Evolutionary conservation across 768 basidiomycete genomes (phyloP).

Genomic region (Cubamyces sp.): DNA sequence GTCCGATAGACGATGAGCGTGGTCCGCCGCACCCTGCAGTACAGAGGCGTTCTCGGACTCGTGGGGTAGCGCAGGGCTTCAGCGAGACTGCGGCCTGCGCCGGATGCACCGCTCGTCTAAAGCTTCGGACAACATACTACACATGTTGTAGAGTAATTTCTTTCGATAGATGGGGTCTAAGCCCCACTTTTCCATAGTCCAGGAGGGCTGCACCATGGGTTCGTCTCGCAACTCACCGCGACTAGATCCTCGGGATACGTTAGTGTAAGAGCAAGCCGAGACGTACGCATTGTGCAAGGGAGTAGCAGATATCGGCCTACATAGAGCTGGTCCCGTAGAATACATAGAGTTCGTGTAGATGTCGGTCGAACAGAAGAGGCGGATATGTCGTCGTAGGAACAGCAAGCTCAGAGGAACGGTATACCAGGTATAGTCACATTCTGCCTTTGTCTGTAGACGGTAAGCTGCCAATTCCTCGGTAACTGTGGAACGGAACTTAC

Average conservation of each 20-base stretch:
- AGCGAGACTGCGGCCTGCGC: too few relatives aligned
- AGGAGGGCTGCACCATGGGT: too few relatives aligned
- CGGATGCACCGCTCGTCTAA: too few relatives aligned
- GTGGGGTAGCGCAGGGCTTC: too few relatives aligned
- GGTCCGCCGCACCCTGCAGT: neutral
- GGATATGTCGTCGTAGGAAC: neutral
- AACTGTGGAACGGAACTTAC: slow-evolving; percentile 41
- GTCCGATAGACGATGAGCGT: too few relatives aligned
- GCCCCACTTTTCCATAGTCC: too few relatives aligned
- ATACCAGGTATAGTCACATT: slow-evolving; percentile 41
- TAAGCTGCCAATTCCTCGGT: neutral
- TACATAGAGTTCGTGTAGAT: neutral
- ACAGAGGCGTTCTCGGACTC: neutral
- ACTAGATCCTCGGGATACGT: too few relatives aligned
- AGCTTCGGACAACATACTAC: neutral
- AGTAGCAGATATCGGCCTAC: neutral
- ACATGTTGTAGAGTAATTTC: slow-evolving; percentile 13
- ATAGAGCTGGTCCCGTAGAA: neutral
- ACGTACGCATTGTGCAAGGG: neutral
- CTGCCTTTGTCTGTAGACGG: slow-evolving; percentile 35
- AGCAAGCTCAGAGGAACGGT: slow-evolving; percentile 15
- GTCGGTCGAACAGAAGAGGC: neutral
- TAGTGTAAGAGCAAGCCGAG: too few relatives aligned
- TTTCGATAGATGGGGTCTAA: neutral
- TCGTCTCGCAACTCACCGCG: too few relatives aligned